Conservation (phyloP, 2,329 filamentous ascomycete species). For the Phaeosphaeria sp. region DNA sequence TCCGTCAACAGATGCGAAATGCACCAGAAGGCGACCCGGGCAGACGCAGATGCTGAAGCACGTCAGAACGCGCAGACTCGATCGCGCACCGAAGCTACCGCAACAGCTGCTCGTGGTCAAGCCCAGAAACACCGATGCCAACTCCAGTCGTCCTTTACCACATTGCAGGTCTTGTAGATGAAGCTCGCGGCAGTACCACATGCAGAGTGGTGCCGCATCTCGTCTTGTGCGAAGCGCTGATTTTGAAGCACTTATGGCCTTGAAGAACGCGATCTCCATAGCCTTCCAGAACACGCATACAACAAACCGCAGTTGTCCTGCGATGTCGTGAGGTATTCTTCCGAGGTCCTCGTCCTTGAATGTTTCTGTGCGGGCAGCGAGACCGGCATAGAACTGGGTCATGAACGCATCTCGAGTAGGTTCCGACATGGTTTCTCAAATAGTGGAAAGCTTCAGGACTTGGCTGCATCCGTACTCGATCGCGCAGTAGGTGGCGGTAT, state of each 20-base stretch:
- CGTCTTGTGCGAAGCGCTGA: conserved; percentile 3
- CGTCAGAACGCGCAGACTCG: background rate
- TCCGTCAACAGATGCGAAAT: background rate
- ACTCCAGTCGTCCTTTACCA: background rate
- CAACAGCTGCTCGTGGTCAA: background rate
- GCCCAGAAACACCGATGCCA: background rate
- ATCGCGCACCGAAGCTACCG: background rate
- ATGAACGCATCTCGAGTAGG: conserved; percentile 18
- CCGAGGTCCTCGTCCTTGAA: conserved; percentile 3
- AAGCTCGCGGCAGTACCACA: background rate
- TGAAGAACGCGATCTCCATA: conserved; percentile 6
- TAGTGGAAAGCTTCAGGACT: conserved; percentile 8
- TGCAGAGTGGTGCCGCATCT: conserved; percentile 2
- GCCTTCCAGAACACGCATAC: background rate
- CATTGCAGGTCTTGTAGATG: background rate
- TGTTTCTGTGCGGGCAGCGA: conserved; percentile 4
- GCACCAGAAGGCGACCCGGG: background rate
- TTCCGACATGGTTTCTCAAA: conserved; percentile 13
- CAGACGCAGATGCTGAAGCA: background rate
- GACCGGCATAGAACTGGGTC: conserved; percentile 19
- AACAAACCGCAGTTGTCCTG: background rate
- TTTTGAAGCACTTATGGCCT: conserved; percentile 1
- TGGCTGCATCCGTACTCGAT: conserved; percentile 4
- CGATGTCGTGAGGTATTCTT: conserved; percentile 9
- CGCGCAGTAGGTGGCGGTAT: conserved; percentile 6